Base-by-base conservation (phyloP, 2,329 filamentous ascomycete species). In the Aspergillus sp. region DNA sequence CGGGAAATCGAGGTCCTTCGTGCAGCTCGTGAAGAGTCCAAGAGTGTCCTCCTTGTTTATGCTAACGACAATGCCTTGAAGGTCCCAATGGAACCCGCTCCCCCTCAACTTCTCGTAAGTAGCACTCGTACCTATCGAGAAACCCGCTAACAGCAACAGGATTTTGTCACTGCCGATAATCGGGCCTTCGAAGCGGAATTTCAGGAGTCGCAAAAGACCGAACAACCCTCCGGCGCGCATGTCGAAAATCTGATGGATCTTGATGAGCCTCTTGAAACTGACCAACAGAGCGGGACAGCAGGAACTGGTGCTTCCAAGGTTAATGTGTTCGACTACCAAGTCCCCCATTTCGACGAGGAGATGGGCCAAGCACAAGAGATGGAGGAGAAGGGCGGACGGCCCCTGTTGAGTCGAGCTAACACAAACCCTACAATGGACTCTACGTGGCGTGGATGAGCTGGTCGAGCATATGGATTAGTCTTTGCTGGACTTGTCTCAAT, bases 41-140 rank as follows among this genome's bases (percentile, higher is more conserved):
- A 69, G 29, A 76, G 73, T 7, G 81, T 78, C 2, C 66, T 87
- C 1, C 74, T 87, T 9, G 78, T 87, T 2, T 87, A 86, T 63
- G 83, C 82, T 17, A 83, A 77, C 59, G 76, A 81, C 19, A 69
- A 69, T 50, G 76, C 77, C 17, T 61, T 78, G 51, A 64, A 63
- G 20, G 66, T 69, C 45, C 58, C 62, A 42, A 63, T 62, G 17
- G 65, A 63, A 6, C 58, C 66, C 29, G 57, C 68, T 21, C 73
- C 73, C 1, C 50, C 62, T 19, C 60, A 69, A 45, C 65, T 78
- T 47, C 67, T 71, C 61, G 74, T 76, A 66, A 58, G 63, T 43
- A 10, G 23, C n/a, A 36, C 10, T 10, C 7, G 40, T 21, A 9
- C 20, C 10, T 41, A n/a, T 45, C 17, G 29, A 45, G 31, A 20